Percentiles rank a stretch among this genome's conserved stretches.
Conservation (phyloP, 2,329 filamentous ascomycete genomes). For the Huntiella bhutanensis region DNA sequence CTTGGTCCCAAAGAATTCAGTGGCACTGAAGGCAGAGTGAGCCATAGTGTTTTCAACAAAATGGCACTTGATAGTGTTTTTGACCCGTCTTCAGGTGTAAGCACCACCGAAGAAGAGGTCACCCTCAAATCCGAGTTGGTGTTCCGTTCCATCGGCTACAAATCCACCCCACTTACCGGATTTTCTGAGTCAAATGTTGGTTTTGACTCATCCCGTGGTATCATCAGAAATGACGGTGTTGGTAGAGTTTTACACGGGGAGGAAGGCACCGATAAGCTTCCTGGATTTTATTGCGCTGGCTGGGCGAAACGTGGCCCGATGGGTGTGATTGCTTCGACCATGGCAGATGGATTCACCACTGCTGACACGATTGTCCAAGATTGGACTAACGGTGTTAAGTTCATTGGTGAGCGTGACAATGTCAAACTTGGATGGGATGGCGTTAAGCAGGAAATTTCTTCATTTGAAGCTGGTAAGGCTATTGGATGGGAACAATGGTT, state of each 20-base stretch:
- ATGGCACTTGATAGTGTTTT: constrained; percentile 36
- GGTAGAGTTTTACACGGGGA: constrained; percentile 41
- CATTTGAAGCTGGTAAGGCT: constrained; percentile 16
- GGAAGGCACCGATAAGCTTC: constrained; percentile 21
- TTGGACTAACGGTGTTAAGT: constrained; percentile 33
- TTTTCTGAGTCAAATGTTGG: constrained; percentile 55
- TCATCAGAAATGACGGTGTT: constrained; percentile 64
- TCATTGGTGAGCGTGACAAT: constrained; percentile 17
- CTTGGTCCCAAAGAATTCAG: constrained; percentile 58
- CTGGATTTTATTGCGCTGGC: constrained; percentile 77
- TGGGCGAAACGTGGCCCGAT: constrained; percentile 95
- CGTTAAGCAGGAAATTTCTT: constrained; percentile 35
- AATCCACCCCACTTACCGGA: constrained; percentile 57
- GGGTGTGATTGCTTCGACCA: constrained; percentile 87
- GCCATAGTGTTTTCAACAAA: constrained; percentile 47
- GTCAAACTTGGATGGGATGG: constrained; percentile 52
- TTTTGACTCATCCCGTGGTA: constrained; percentile 56
- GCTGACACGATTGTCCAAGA: constrained; percentile 71
- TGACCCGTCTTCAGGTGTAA: constrained; percentile 30
- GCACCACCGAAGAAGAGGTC: constrained; percentile 29
- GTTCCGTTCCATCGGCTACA: constrained; percentile 92
- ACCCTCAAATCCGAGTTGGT: constrained; percentile 49
- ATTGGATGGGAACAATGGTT: constrained; percentile 75
- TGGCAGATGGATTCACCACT: constrained; percentile 83
- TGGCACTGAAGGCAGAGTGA: constrained; percentile 33